Evolutionary conservation across 2,329 filamentous ascomycete species (phyloP).

Genomic region (Cadophora sp.): DNA sequence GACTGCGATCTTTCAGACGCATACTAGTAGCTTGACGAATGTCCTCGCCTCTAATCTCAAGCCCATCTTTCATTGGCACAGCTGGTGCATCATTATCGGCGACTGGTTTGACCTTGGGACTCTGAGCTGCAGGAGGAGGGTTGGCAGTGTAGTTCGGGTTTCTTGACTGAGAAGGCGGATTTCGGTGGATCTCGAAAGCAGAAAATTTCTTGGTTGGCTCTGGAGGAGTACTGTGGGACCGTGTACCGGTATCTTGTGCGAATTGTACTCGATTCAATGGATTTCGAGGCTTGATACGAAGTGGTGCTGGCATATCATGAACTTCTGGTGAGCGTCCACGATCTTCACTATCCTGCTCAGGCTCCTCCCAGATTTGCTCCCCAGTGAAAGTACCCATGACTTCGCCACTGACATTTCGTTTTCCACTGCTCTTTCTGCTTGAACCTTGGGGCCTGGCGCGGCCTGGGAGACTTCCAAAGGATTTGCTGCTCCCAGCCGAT

Average conservation of each 20-base stretch:
- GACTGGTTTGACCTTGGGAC: slow-evolving; percentile 33
- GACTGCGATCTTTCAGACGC: slow-evolving; percentile 83
- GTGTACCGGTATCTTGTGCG: slow-evolving; percentile 47
- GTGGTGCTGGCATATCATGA: slow-evolving; percentile 50
- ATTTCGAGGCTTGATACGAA: slow-evolving; percentile 68
- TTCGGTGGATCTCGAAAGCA: slow-evolving; percentile 79
- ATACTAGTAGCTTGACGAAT: slow-evolving; percentile 92
- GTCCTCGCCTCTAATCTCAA: slow-evolving; percentile 85
- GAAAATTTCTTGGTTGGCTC: slow-evolving; percentile 49
- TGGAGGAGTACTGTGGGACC: slow-evolving; percentile 52
- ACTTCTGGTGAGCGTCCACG: slow-evolving; percentile 37
- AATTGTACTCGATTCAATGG: slow-evolving; percentile 68
- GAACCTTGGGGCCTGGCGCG: slow-evolving; percentile 24
- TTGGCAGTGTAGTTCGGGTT: slow-evolving; percentile 84
- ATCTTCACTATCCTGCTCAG: slow-evolving; percentile 55
- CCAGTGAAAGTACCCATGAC: slow-evolving; percentile 69
- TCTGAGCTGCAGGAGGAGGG: slow-evolving; percentile 40
- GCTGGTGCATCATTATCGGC: slow-evolving; percentile 25
- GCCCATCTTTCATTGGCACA: slow-evolving; percentile 67
- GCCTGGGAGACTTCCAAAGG: slow-evolving; percentile 39
- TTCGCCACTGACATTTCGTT: slow-evolving; percentile 74
- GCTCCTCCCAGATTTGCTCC: slow-evolving; percentile 90
- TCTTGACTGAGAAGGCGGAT: slow-evolving; percentile 81
- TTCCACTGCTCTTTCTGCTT: slow-evolving; percentile 37
- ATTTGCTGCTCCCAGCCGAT: slow-evolving; percentile 28